Conservation (phyloP, 352 stramenopile species). For the Pythium scleroteichum region DNA sequence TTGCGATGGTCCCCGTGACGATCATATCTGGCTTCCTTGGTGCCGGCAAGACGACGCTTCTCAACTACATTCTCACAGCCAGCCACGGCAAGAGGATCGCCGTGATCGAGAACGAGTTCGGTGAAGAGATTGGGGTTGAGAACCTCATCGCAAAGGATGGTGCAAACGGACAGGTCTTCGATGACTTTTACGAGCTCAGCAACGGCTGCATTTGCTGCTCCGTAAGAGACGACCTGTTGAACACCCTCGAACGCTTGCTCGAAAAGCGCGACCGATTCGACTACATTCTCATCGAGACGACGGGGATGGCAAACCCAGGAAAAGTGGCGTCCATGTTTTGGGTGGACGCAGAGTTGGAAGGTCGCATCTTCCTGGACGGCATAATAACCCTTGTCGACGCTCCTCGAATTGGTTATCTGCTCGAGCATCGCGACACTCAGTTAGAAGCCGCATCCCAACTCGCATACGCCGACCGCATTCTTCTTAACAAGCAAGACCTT, state of each 20-base stretch:
- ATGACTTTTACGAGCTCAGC: slow-evolving; percentile 94
- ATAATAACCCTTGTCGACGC: slow-evolving; percentile 98
- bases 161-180: slow-evolving; percentile 58
- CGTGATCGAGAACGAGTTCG: slow-evolving; percentile 99
- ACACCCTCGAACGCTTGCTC: slow-evolving; percentile 85
- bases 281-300: slow-evolving; percentile 95
- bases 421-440: slow-evolving; percentile 21
- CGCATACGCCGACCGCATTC: slow-evolving; percentile 97
- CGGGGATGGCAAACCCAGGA: slow-evolving; percentile 92
- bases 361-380: slow-evolving; percentile 90
- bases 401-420: slow-evolving; percentile 82
- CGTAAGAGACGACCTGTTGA: slow-evolving; percentile 90
- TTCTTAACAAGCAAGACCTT: slow-evolving; percentile 99
- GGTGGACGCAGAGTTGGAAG: slow-evolving; percentile 91
- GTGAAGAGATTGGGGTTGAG: slow-evolving; percentile 94
- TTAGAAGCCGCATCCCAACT: slow-evolving; percentile 95
- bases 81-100: slow-evolving; percentile 93
- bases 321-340: slow-evolving; percentile 97
- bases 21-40: slow-evolving; percentile 96
- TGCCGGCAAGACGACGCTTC: slow-evolving; percentile 96
- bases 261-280: slow-evolving; percentile 81
- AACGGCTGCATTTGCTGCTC: slow-evolving; percentile 99
- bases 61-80: slow-evolving; percentile 96
- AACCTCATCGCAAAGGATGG: slow-evolving; percentile 87
- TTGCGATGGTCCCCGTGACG: slow-evolving; percentile 83